phyloP scores from a whole-genome alignment of 345 rosid genomes.

The Eucalyptus marginata region DNA sequence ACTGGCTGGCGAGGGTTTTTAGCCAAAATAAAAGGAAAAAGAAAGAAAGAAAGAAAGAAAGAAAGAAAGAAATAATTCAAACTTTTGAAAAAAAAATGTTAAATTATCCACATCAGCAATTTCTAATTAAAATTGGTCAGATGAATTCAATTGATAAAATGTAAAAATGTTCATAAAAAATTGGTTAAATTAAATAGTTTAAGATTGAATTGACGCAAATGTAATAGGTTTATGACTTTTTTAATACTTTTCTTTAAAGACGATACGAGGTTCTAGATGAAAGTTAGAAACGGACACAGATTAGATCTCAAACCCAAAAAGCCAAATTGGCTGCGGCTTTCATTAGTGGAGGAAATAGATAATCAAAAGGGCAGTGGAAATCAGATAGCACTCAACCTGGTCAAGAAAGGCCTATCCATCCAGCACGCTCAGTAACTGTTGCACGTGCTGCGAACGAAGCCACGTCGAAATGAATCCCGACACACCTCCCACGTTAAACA shows the following conservation, averaged over 20 bases:
- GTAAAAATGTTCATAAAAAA: too few relatives aligned
- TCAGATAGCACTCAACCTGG: background rate
- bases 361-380: background rate
- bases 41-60: too few relatives aligned
- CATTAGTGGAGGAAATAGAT: background rate
- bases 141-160: too few relatives aligned
- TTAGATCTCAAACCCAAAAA: background rate
- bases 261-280: background rate
- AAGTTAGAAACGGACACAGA: background rate
- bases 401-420: background rate
- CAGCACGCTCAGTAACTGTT: background rate
- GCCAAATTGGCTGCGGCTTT: background rate
- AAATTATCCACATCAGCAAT: too few relatives aligned
- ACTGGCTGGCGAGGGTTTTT: background rate
- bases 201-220: too few relatives aligned
- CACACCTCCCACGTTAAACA: background rate
- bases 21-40: background rate
- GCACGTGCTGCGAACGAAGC: background rate
- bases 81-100: too few relatives aligned
- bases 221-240: too few relatives aligned
- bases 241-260: background rate
- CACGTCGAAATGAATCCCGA: background rate
- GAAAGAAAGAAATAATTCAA: too few relatives aligned
- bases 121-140: fast-evolving
- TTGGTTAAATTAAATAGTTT: too few relatives aligned